Percentiles rank a stretch among this genome's conserved stretches.
phyloP scores from a whole-genome alignment of 441 rosid genomes.

The Codiaeum variegatum region DNA sequence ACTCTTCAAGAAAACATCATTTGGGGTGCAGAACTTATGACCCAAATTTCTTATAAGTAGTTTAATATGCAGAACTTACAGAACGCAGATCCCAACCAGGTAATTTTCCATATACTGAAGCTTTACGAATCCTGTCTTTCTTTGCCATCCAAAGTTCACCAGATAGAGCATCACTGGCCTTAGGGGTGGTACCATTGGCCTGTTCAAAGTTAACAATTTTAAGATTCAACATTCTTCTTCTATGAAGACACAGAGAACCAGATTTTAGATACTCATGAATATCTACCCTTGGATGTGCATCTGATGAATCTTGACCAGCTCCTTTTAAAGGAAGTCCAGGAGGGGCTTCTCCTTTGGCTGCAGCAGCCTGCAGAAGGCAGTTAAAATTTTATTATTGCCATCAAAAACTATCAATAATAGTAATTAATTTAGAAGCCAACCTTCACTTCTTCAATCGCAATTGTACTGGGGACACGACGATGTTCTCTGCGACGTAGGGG shows the following conservation, averaged over 20 bases:
- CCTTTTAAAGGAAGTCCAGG: slow-evolving; percentile 97
- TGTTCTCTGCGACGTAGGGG: slow-evolving; percentile 77
- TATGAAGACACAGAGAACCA: slow-evolving; percentile 16
- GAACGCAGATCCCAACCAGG: slow-evolving; percentile 97
- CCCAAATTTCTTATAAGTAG: neutral
- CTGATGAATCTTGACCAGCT: slow-evolving; percentile 96
- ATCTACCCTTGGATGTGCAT: slow-evolving; percentile 70
- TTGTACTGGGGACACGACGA: slow-evolving; percentile 98
- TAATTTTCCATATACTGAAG: slow-evolving; percentile 74
- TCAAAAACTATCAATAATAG: slow-evolving; percentile 3
- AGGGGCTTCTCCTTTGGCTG: slow-evolving; percentile 99
- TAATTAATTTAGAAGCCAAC: slow-evolving; percentile 35
- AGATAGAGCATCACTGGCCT: slow-evolving; percentile 86
- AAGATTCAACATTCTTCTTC: slow-evolving; percentile 10
- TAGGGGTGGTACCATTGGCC: slow-evolving; percentile 78
- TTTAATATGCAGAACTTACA: slow-evolving; percentile 53
- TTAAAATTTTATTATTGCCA: slow-evolving; percentile 16
- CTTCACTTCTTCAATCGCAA: slow-evolving; percentile 99
- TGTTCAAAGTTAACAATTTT: slow-evolving; percentile 26
- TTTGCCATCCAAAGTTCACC: slow-evolving; percentile 91
- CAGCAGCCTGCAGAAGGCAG: slow-evolving; percentile 73
- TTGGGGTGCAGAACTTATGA: slow-evolving; percentile 34
- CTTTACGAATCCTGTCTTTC: slow-evolving; percentile 79
- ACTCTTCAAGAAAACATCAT: neutral
- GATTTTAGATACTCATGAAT: slow-evolving; percentile 19